A percentile compares a stretch with the other conserved stretches of the same genome.
Evolutionary conservation across 164 flowering plant species (phyloP).

Genomic region (Liriodendron chinense): DNA sequence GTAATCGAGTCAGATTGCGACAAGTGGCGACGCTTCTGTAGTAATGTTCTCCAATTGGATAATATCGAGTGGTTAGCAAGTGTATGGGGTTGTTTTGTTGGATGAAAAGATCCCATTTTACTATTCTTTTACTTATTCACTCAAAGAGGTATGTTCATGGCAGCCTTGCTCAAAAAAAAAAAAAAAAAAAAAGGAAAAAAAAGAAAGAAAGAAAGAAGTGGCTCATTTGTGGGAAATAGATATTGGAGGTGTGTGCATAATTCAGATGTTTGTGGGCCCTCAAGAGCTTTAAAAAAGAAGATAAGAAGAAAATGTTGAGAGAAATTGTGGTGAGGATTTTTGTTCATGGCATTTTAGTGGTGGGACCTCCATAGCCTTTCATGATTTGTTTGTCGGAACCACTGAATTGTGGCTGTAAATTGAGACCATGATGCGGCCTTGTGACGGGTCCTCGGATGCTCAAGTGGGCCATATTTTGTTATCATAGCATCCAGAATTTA

Average conservation of each 20-base stretch:
- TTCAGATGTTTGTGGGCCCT: neutral
- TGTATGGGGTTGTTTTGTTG: neutral
- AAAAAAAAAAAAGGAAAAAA: no score
- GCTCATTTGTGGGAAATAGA: neutral
- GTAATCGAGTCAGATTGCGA: neutral
- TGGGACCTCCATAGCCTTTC: neutral
- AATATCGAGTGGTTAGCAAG: neutral
- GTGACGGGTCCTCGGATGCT: no score
- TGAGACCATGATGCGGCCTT: no score
- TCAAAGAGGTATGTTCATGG: neutral
- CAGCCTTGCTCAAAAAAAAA: neutral
- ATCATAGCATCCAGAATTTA: no score
- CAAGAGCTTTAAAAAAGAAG: neutral
- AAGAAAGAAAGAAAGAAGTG: neutral
- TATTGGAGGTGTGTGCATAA: neutral
- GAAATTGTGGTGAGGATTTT: neutral
- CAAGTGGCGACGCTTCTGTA: neutral
- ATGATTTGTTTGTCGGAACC: neutral
- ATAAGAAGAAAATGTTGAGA: neutral
- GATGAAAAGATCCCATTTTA: constrained; percentile 8
- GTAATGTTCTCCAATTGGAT: neutral
- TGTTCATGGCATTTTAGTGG: neutral
- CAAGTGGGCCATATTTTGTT: no score
- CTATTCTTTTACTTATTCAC: constrained; percentile 9
- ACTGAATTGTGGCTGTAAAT: no score